Evolutionary conservation across 169 alveolate genomes (phyloP).

Genomic region (Cryptosporidium sp.): DNA sequence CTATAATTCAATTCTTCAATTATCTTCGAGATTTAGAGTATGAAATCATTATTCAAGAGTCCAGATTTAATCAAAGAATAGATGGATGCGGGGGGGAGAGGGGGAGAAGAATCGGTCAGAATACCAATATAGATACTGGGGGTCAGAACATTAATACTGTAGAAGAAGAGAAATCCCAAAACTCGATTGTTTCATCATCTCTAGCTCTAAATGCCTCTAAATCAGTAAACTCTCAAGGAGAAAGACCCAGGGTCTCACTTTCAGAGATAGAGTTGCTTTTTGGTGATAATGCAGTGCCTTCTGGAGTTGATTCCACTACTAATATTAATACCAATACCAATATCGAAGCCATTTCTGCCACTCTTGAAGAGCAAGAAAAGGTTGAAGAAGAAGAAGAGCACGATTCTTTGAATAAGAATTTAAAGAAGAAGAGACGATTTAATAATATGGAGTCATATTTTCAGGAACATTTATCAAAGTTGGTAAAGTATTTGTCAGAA

Average conservation of each 20-base stretch:
- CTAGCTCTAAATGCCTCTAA: background rate
- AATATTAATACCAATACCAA: too few relatives aligned
- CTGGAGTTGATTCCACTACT: background rate
- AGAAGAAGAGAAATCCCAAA: background rate
- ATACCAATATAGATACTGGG: background rate
- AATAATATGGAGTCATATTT: slow-evolving; percentile 44
- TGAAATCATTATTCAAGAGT: slow-evolving; percentile 44
- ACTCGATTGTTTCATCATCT: background rate
- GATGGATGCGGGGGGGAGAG: background rate
- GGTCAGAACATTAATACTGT: background rate
- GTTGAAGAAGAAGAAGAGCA: background rate
- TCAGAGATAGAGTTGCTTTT: slow-evolving; percentile 11
- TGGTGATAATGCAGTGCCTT: background rate
- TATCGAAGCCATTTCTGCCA: too few relatives aligned
- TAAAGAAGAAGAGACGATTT: slow-evolving; percentile 10
- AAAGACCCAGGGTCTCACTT: slow-evolving; percentile 16
- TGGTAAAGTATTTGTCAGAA: slow-evolving; percentile 43
- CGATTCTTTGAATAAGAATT: background rate
- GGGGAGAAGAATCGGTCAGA: background rate
- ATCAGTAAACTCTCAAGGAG: background rate
- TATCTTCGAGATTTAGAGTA: slow-evolving; percentile 41
- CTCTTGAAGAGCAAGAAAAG: background rate
- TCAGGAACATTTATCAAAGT: slow-evolving; percentile 23
- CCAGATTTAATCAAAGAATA: slow-evolving; percentile 2
- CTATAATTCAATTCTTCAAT: slow-evolving; percentile 24